Evolutionary conservation across 2,329 filamentous ascomycete species (phyloP).

Genomic region (Dactylellina drechsleri): DNA sequence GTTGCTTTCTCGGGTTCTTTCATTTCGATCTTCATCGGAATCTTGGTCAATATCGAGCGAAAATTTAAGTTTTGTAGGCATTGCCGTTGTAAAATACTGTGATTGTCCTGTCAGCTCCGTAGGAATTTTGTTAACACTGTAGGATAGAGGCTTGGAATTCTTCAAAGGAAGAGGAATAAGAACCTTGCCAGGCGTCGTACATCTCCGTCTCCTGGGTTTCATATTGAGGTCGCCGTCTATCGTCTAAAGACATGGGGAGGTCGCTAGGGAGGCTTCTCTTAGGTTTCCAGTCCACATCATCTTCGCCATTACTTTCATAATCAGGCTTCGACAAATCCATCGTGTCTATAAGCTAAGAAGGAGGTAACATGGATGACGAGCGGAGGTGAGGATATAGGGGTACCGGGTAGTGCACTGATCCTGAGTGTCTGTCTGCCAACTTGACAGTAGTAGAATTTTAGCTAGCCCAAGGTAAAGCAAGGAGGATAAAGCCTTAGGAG

Average conservation of each 20-base stretch:
- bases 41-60: constrained; percentile 63
- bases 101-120: constrained; percentile 76
- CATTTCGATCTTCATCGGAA: constrained; percentile 65
- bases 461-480: too few species aligned
- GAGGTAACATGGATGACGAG: constrained; percentile 18
- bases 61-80: constrained; percentile 76
- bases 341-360: constrained; percentile 7
- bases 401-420: too few species aligned
- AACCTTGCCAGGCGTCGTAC: constrained; percentile 99
- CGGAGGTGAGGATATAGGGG: background rate
- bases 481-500: too few species aligned
- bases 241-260: constrained; percentile 89
- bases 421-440: too few species aligned
- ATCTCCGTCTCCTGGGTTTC: constrained; percentile 85
- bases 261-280: constrained; percentile 74
- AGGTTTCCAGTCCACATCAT: constrained; percentile 20
- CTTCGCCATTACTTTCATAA: constrained; percentile 30
- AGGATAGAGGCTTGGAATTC: constrained; percentile 31
- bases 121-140: constrained; percentile 54
- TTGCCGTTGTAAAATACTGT: constrained; percentile 88
- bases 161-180: constrained; percentile 59
- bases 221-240: constrained; percentile 75
- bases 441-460: too few species aligned
- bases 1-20: constrained; percentile 71
- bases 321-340: constrained; percentile 45